A percentile compares a stretch with the other conserved stretches of the same genome.
These are phyloP conservation scores for Coemansia furcata DNA, from an alignment of 192 early-diverging fungal species.

Conservation along the genomic window DNA sequence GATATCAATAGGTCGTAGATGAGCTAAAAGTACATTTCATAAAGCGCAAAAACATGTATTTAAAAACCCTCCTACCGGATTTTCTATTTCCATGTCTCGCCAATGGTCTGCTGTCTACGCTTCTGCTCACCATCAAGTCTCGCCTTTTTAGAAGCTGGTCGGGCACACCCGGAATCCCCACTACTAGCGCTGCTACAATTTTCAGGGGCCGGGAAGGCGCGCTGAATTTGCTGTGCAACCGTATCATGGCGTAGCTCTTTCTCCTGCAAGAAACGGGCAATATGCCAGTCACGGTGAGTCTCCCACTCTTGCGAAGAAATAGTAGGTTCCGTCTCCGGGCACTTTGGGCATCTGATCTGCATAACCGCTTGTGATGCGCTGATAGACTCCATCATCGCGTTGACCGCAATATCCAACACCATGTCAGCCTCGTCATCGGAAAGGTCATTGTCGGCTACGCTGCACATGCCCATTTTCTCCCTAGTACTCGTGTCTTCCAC, in stretches of 20 bases:
- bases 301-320: slow-evolving; percentile 42
- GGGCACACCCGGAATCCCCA: neutral
- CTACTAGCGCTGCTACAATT: neutral
- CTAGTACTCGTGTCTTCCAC: neutral
- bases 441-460: neutral
- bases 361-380: slow-evolving; percentile 42
- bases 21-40: neutral
- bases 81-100: slow-evolving; percentile 39
- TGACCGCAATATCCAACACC: slow-evolving; percentile 40
- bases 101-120: slow-evolving; percentile 38
- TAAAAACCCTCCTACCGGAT: neutral
- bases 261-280: slow-evolving; percentile 45
- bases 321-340: slow-evolving; percentile 18
- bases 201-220: slow-evolving; percentile 13
- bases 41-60: neutral
- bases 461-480: neutral
- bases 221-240: slow-evolving; percentile 24
- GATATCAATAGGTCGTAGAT: too few relatives aligned
- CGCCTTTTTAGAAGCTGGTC: slow-evolving; percentile 25
- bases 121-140: slow-evolving; percentile 6
- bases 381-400: slow-evolving; percentile 49
- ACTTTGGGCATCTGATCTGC: slow-evolving; percentile 45
- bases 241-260: slow-evolving; percentile 41
- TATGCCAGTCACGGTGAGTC: slow-evolving; percentile 51
- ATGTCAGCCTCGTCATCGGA: slow-evolving; percentile 17